Percentiles rank a stretch among this genome's conserved stretches.
These are phyloP conservation scores for Canavalia ensiformis DNA, from an alignment of 306 rosid species.

Conservation along the genomic window DNA sequence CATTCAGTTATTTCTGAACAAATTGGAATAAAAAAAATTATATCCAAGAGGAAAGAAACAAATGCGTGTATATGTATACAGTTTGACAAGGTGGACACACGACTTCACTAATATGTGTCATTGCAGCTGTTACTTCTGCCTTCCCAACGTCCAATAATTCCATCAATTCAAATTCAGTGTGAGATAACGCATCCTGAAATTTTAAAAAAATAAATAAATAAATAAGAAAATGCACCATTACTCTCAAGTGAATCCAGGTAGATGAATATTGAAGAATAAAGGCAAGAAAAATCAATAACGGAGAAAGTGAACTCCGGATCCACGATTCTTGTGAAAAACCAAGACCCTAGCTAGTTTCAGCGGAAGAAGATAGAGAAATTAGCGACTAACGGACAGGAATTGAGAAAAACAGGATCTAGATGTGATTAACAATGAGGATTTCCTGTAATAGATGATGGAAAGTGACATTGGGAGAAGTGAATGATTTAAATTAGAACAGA, in stretches of 20 bases:
- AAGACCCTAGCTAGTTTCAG: constrained; percentile 4
- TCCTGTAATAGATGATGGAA: neutral
- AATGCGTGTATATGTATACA: constrained; percentile 50
- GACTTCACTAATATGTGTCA: constrained; percentile 81
- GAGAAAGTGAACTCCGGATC: neutral
- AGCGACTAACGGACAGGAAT: neutral
- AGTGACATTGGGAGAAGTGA: neutral
- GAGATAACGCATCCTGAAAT: constrained; percentile 78
- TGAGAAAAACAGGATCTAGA: neutral
- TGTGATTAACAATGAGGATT: neutral
- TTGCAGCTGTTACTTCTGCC: constrained; percentile 70
- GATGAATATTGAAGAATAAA: neutral
- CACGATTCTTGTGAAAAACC: neutral
- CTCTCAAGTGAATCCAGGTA: neutral
- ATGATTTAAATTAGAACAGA: constrained; percentile 3
- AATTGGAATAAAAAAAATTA: neutral
- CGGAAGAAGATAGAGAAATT: neutral
- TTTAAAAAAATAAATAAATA: neutral
- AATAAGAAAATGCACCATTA: neutral
- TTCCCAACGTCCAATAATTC: constrained; percentile 81
- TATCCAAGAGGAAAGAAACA: neutral
- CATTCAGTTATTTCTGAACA: constrained; percentile 43
- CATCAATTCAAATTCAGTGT: constrained; percentile 90
- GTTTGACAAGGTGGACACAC: constrained; percentile 91
- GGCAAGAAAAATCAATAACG: neutral